Base-by-base conservation (phyloP, 2,329 filamentous ascomycete genomes). In the Dactylonectria macrodidyma region DNA sequence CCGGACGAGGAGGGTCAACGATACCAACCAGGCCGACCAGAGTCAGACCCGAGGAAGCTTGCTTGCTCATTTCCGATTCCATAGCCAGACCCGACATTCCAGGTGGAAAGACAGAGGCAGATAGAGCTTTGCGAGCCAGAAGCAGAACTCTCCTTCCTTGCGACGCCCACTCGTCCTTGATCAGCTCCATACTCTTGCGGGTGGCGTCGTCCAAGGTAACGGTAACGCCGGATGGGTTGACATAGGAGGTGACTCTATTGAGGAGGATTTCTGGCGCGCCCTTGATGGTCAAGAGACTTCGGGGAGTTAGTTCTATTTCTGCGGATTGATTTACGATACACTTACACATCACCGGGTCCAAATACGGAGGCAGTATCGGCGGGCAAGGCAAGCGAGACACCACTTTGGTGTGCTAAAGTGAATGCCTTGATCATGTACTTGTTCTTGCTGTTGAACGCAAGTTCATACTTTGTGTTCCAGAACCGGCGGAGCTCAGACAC, bases 361-460 rank as follows among this genome's bases (percentile, higher is more conserved):
- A 75, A 73, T 2, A 62, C 46, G 0, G 56, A 55, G 1, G 66
- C 70, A 7, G 60, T 66, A 19, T 72, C 66, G 1, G 60, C 34
- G 0, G 67, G 62, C 50, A 71, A 38, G 3, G 63, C 59, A 38
- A 75, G 79, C 75, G 71, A 82, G 80, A 82, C 74, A 52, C 85
- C 83, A 8, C 75, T 75, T 0, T 78, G 76, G 34, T 81, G 76
- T 2, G 79, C 80, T 46, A 86, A 71, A 2, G 83, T 83, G 56
- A 91, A 87, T 0, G 90, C 86, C 38, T 89, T 86, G 62, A 95
- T 88, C 89, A 94, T 95, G 77, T 90, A 95, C 80, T 95, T 95
- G 81, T 94, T 95, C 83, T 93, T 93, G 81, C 91, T 93, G 82
- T 95, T 95, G 79, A 95, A 95, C 0, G 91, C 88, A 33, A 93